Evolutionary conservation across 2,329 filamentous ascomycete genomes (phyloP), one percentile per base, ranked within the genome.

Genomic region (Curvularia lunata): DNA sequence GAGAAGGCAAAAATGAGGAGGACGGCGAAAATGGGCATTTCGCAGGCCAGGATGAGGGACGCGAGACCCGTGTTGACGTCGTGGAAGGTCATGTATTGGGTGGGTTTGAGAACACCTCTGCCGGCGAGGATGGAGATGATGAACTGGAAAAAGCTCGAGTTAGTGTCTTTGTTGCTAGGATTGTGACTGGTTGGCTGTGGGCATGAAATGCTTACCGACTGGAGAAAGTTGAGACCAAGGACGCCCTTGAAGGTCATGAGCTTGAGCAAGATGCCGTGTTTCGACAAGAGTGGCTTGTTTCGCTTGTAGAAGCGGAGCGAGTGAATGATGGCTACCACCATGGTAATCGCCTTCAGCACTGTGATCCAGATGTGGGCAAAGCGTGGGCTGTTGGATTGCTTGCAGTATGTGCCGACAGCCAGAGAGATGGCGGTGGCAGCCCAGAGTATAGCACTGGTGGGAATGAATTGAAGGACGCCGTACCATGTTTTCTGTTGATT

Each of bases 301-400:
- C 45, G 27, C 28, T 63, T 60, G 48, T 74, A 69, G 59, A 74
- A 73, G 6, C 55, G 51, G 12, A 75, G 38, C n/a, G 64, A 63
- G 21, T 50, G 49, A 1, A 72, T 12, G 13, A 74, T 62, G 16
- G 70, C 68, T 3, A 69, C 28, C 6, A 52, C 63, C 1, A 65
- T 71, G 12, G 62, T 54, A 30, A 66, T 40, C 18, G 58, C 37
- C 25, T 69, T 69, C 38, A 74, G 46, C 13, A 71, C 53, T 0
- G 56, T 60, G 48, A 74, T 62, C 71, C 71, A 74, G 50, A 75
- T 70, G 48, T 74, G 67, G 7, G 70, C 69, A 52, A 72, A 74
- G 40, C 71, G 65, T 1, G 57, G 32, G 54, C 58, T 72, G 48
- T 73, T 74, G 30, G 68, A 71, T 25, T 65, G 62, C 30, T 60